Evolutionary conservation across 2,329 filamentous ascomycete species (phyloP).

Genomic region (Blastomyces parvus): DNA sequence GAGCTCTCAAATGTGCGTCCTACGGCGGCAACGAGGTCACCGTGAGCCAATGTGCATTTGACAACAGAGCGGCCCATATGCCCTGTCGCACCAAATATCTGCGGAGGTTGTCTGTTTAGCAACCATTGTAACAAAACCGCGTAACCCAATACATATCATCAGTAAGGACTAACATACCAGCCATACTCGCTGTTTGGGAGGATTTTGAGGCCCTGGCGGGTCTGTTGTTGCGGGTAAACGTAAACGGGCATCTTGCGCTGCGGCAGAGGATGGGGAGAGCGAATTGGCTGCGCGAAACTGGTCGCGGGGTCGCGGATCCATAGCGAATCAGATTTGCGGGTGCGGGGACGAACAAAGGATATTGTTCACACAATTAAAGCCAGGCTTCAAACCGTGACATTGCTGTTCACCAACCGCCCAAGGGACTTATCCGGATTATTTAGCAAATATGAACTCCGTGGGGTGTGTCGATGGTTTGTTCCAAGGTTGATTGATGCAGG

Average conservation of each 20-base stretch:
- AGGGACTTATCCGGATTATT: background rate
- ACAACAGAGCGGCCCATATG: conserved; percentile 90
- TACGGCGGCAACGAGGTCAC: conserved; percentile 77
- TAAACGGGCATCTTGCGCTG: conserved; percentile 36
- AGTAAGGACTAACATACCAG: conserved; percentile 50
- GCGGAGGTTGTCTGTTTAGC: background rate
- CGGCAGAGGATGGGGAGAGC: conserved; percentile 18
- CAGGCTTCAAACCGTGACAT: background rate
- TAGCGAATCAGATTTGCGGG: background rate
- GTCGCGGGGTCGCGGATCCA: conserved; percentile 2
- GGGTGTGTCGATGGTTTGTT: background rate
- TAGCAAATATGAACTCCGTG: background rate
- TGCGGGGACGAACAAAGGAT: background rate
- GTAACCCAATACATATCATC: background rate
- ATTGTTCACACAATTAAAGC: background rate
- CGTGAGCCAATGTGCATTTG: conserved; percentile 67
- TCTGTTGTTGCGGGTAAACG: conserved; percentile 76
- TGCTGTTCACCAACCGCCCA: background rate
- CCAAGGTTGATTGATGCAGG: no score
- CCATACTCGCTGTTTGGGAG: conserved; percentile 73
- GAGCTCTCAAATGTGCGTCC: conserved; percentile 72
- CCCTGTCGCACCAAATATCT: conserved; percentile 94
- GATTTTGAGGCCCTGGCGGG: conserved; percentile 62
- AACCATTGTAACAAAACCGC: background rate
- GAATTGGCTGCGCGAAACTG: background rate